phyloP scores from a whole-genome alignment of 805 yeast genomes.

The Wickerhamiella spandovensis region DNA sequence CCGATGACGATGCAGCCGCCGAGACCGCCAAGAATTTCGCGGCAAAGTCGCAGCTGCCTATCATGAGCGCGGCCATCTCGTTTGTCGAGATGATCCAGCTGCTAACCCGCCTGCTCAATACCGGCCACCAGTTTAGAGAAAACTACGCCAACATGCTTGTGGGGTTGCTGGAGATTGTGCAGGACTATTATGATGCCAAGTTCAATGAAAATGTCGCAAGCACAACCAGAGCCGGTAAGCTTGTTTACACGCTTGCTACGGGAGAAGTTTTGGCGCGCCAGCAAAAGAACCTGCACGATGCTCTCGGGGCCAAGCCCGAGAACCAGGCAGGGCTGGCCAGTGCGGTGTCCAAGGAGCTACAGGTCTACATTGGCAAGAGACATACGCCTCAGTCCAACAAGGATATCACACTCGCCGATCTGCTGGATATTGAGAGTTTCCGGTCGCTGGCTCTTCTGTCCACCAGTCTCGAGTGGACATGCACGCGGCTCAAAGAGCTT shows the following conservation, averaged over 20 bases:
- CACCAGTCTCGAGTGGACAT: constrained; percentile 42
- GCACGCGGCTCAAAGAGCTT: constrained; percentile 46
- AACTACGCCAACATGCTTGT: constrained; percentile 35
- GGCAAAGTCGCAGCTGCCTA: constrained; percentile 21
- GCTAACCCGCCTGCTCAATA: constrained; percentile 41
- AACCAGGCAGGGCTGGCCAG: neutral
- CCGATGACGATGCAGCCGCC: constrained; percentile 30
- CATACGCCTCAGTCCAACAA: constrained; percentile 6
- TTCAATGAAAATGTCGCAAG: constrained; percentile 8
- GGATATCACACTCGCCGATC: constrained; percentile 33
- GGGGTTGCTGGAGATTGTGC: constrained; percentile 14
- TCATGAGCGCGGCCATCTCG: constrained; percentile 31
- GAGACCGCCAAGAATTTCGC: constrained; percentile 23
- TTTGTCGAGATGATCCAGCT: constrained; percentile 36
- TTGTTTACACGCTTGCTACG: neutral
- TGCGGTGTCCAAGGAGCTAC: constrained; percentile 12
- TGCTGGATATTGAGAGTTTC: constrained; percentile 40
- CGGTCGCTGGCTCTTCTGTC: constrained; percentile 40
- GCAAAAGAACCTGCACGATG: neutral
- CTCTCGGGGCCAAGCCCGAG: neutral
- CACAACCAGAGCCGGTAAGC: neutral
- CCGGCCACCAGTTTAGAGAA: constrained; percentile 44
- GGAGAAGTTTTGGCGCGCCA: neutral
- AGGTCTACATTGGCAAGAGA: constrained; percentile 14
- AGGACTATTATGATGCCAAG: constrained; percentile 8